These are phyloP conservation scores for Solanum hybrid DNA, from an alignment of 305 asterid species.

Conservation along the genomic window DNA sequence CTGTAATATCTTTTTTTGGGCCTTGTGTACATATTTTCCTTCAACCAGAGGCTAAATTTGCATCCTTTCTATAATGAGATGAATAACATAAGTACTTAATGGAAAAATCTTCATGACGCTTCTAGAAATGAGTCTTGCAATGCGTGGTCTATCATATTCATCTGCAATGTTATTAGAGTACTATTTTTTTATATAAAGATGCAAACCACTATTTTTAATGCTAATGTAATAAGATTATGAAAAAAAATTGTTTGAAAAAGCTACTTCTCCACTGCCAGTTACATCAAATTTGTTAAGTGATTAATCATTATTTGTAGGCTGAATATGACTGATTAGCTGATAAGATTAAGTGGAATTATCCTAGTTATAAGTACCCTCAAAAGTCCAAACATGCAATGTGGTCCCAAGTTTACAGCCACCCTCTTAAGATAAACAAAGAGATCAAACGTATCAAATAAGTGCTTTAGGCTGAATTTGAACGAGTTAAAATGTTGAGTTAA, in stretches of 20 bases:
- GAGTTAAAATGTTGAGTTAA: no score
- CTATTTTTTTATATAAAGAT: neutral
- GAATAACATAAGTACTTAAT: neutral
- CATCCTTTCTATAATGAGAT: neutral
- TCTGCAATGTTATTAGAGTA: neutral
- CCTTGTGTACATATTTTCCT: slow-evolving; percentile 5
- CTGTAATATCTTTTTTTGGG: neutral
- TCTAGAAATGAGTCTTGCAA: neutral
- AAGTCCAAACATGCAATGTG: neutral
- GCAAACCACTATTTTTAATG: neutral
- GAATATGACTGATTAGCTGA: neutral
- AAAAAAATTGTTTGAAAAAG: neutral
- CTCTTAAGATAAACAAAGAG: neutral
- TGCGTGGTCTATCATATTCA: neutral
- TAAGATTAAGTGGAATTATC: neutral
- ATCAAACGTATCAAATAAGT: neutral
- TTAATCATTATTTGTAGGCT: neutral
- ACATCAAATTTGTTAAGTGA: neutral
- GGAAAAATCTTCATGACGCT: neutral
- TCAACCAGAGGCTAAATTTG: neutral
- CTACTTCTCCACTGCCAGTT: neutral
- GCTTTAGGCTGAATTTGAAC: neutral
- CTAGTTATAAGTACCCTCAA: neutral
- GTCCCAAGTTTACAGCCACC: neutral
- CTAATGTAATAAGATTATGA: neutral